A percentile compares a stretch with the other conserved stretches of the same genome.
Evolutionary conservation across 2,329 filamentous ascomycete species (phyloP).

Genomic region (Trichoderma endophyticum): DNA sequence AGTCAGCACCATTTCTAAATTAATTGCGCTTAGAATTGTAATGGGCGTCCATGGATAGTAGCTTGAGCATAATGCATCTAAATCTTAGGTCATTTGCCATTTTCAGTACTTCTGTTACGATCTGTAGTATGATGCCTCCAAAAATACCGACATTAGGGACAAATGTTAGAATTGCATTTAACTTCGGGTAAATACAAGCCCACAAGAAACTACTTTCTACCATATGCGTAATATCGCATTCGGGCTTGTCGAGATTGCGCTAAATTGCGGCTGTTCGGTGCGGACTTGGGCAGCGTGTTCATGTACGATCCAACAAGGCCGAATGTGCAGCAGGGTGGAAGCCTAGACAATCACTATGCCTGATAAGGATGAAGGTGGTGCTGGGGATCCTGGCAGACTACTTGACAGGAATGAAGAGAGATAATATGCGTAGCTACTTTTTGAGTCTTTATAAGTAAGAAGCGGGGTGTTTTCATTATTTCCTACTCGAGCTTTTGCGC

Average conservation of each 20-base stretch:
- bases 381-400: neutral
- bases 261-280: neutral
- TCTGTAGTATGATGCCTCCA: neutral
- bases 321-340: neutral
- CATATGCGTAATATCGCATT: neutral
- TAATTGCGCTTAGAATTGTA: neutral
- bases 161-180: neutral
- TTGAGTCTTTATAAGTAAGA: neutral
- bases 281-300: neutral
- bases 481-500: neutral
- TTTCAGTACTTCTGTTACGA: neutral
- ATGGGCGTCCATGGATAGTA: neutral
- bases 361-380: neutral
- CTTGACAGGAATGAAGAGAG: neutral
- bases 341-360: neutral
- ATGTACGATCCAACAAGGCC: neutral
- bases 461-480: neutral
- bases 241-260: neutral
- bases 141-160: neutral
- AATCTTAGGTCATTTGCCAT: neutral
- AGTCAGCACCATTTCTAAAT: neutral
- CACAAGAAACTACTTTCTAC: neutral
- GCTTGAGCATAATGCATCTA: neutral
- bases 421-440: neutral
- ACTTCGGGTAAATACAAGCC: neutral